phyloP scores from a whole-genome alignment of 805 yeast genomes.

The Candida hispaniensis region DNA sequence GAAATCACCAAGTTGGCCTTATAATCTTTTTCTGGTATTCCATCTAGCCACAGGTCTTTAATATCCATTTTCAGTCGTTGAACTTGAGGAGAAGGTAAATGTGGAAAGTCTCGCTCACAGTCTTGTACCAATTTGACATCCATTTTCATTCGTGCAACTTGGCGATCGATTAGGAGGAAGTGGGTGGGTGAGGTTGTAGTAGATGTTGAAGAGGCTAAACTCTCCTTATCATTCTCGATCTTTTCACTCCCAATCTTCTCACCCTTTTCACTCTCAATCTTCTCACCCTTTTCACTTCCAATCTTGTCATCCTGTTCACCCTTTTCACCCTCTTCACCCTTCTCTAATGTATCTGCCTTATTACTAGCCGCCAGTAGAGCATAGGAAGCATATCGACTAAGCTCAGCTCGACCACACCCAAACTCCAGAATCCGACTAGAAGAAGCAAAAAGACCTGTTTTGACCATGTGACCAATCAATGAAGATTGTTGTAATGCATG shows the following conservation, averaged over 20 bases:
- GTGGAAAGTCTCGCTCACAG: conserved; percentile 20
- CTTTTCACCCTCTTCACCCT: no score
- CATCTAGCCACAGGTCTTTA: conserved; percentile 53
- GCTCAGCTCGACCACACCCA: conserved; percentile 87
- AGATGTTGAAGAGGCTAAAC: background rate
- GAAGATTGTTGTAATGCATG: conserved; percentile 81
- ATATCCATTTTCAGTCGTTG: conserved; percentile 63
- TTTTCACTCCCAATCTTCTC: conserved; percentile 10
- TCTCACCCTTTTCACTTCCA: conserved; percentile 6
- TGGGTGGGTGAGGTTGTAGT: conserved; percentile 17
- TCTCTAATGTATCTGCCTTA: no score
- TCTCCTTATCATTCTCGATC: conserved; percentile 4
- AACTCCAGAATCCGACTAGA: conserved; percentile 48
- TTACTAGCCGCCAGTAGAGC: no score
- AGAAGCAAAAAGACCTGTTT: conserved; percentile 32
- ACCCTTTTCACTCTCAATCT: conserved; percentile 7
- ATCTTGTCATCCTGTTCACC: conserved; percentile 7
- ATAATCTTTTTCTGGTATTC: conserved; percentile 28
- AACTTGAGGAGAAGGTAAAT: conserved; percentile 28
- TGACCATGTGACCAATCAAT: conserved; percentile 54
- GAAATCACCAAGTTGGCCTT: conserved; percentile 40
- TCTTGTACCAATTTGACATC: conserved; percentile 60
- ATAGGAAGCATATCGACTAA: conserved; percentile 47
- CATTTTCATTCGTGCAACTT: conserved; percentile 65
- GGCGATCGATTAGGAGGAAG: conserved; percentile 63